phyloP scores from a whole-genome alignment of 2,329 filamentous ascomycete genomes.

The Lachnellula willkommii region DNA sequence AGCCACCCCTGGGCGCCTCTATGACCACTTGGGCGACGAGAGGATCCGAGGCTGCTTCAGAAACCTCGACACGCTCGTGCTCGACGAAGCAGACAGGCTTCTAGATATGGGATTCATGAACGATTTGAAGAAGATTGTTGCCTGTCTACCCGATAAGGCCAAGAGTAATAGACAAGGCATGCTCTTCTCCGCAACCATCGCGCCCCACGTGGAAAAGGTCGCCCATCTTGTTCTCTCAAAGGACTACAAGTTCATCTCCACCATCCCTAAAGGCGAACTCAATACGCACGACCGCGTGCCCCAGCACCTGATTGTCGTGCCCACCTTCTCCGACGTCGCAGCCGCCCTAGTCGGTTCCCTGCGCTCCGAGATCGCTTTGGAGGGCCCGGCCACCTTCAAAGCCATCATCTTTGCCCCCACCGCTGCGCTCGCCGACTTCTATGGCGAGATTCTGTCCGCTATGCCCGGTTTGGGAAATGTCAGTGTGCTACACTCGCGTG shows the following conservation, averaged over 20 bases:
- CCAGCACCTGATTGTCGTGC: conserved; percentile 65
- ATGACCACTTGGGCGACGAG: conserved; percentile 66
- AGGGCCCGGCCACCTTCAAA: conserved; percentile 62
- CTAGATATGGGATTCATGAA: conserved; percentile 83
- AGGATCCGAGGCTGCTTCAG: conserved; percentile 27
- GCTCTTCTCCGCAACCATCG: conserved; percentile 92
- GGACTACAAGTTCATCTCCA: conserved; percentile 85
- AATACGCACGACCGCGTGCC: conserved; percentile 82
- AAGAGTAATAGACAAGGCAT: conserved; percentile 77
- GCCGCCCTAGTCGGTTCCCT: conserved; percentile 74
- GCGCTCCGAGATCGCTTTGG: conserved; percentile 50
- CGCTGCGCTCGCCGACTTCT: conserved; percentile 65
- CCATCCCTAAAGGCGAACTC: conserved; percentile 73
- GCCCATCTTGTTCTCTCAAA: conserved; percentile 72
- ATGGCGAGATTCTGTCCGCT: conserved; percentile 48
- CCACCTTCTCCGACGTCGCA: conserved; percentile 68
- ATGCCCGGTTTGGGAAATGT: conserved; percentile 28
- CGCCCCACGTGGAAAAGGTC: conserved; percentile 72
- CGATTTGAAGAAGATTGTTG: conserved; percentile 58
- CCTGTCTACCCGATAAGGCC: conserved; percentile 55
- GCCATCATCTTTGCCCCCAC: conserved; percentile 90
- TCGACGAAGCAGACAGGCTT: conserved; percentile 98
- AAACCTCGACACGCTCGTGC: conserved; percentile 83
- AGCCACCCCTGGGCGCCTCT: conserved; percentile 80
- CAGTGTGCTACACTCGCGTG: conserved; percentile 66